phyloP scores from a whole-genome alignment of 768 basidiomycete species.

The Leucogyrophana mollusca region DNA sequence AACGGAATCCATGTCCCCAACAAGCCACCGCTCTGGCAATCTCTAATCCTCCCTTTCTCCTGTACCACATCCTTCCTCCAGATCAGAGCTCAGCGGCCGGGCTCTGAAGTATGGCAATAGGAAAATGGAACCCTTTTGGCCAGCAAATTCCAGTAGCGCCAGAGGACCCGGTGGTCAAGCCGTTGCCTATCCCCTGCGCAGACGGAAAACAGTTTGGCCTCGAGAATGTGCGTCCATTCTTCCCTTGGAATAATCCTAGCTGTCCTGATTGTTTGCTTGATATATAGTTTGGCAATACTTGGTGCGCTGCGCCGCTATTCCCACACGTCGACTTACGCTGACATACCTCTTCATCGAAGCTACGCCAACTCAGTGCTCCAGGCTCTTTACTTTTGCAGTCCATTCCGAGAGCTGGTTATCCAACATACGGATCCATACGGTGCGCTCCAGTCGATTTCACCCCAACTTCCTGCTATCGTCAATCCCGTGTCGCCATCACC shows the following conservation, averaged over 20 bases:
- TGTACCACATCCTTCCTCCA: not conserved
- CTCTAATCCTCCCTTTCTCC: conserved; percentile 14
- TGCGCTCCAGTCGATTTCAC: conserved; percentile 29
- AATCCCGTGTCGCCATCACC: conserved; percentile 30
- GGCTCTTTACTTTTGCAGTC: conserved; percentile 91
- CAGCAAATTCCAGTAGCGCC: conserved; percentile 17
- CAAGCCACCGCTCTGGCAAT: conserved; percentile 7
- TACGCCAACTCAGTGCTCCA: conserved; percentile 99
- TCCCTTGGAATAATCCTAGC: conserved; percentile 1
- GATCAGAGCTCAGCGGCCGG: conserved; percentile 1
- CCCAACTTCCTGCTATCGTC: conserved; percentile 19
- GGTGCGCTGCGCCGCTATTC: conserved; percentile 45
- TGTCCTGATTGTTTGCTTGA: conserved; percentile 8
- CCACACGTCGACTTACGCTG: conserved; percentile 11
- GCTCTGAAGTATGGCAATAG: conserved; percentile 31
- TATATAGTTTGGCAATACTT: conserved; percentile 90
- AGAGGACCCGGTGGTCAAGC: conserved; percentile 27
- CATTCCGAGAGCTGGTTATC: conserved; percentile 89
- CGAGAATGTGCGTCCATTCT: conserved; percentile 76
- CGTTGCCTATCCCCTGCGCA: conserved; percentile 47
- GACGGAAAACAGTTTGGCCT: conserved; percentile 92
- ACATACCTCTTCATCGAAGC: conserved; percentile 40
- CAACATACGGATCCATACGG: conserved; percentile 57
- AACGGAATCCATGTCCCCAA: conserved; percentile 18
- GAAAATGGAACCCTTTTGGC: conserved; percentile 37